phyloP scores from a whole-genome alignment of 208 protist species.

The Leishmania lainsoni region DNA sequence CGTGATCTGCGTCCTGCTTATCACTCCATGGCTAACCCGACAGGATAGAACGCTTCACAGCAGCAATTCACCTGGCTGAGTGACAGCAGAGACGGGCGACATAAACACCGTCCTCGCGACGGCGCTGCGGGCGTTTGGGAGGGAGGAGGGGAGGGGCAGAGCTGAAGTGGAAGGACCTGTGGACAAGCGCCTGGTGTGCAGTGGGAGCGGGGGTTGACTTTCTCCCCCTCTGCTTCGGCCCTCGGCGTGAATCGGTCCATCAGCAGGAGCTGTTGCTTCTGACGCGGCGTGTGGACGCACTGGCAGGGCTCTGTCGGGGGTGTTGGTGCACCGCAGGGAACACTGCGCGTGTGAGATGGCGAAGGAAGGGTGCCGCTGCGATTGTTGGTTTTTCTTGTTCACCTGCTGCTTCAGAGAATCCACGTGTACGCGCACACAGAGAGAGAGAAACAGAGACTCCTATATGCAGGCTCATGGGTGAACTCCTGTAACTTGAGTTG shows the following conservation, averaged over 20 bases:
- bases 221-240: neutral
- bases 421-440: neutral
- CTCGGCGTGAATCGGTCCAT: neutral
- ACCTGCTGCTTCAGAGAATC: neutral
- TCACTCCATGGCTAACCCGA: neutral
- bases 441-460: neutral
- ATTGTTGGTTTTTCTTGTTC: neutral
- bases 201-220: neutral
- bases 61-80: neutral
- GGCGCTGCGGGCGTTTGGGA: no score
- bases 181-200: neutral
- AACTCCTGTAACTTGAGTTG: neutral
- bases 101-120: neutral
- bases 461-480: neutral
- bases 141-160: neutral
- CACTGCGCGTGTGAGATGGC: neutral
- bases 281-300: neutral
- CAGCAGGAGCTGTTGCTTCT: constrained; percentile 12
- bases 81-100: neutral
- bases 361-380: neutral
- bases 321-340: neutral
- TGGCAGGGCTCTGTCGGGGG: neutral
- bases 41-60: neutral
- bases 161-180: constrained; percentile 8
- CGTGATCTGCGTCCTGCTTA: neutral